Conservation (phyloP, 2,329 filamentous ascomycete species). For the Trichoderma sp. region DNA sequence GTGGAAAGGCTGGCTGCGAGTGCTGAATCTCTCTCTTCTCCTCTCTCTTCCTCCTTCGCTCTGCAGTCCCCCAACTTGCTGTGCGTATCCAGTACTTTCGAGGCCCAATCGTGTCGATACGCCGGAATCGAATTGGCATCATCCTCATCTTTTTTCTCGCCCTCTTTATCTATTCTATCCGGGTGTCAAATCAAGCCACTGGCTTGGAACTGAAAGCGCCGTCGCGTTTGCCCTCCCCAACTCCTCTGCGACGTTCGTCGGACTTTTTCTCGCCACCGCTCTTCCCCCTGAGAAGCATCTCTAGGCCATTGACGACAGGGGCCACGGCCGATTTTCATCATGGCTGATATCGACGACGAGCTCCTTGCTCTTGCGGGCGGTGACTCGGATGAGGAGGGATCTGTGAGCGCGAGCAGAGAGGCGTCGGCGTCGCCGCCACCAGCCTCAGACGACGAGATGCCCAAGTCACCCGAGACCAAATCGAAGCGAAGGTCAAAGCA, state of each 20-base stretch:
- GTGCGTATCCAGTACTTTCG: background rate
- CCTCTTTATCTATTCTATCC: background rate
- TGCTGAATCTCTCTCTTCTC: background rate
- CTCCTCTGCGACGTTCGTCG: background rate
- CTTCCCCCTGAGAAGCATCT: conserved; percentile 1
- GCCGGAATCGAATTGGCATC: background rate
- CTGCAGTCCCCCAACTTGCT: background rate
- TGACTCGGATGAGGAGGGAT: conserved; percentile 62
- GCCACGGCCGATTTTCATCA: conserved; percentile 43
- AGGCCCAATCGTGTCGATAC: background rate
- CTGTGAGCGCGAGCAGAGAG: conserved; percentile 55
- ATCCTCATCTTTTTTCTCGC: no score
- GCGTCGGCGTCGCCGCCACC: conserved; percentile 55
- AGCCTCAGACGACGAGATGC: conserved; percentile 29
- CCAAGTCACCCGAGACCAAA: conserved; percentile 45
- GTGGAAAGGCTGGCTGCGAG: background rate
- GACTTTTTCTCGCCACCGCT: conserved; percentile 13
- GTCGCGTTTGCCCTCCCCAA: conserved; percentile 4
- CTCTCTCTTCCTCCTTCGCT: background rate
- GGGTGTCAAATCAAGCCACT: background rate
- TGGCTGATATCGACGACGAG: conserved; percentile 92
- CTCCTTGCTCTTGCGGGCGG: conserved; percentile 90
- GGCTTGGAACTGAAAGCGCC: background rate
- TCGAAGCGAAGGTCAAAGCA: conserved; percentile 47
- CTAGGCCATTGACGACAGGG: background rate